Base-by-base conservation (phyloP, 1,139 yeast genomes). In the Debaryomyces sp. region DNA sequence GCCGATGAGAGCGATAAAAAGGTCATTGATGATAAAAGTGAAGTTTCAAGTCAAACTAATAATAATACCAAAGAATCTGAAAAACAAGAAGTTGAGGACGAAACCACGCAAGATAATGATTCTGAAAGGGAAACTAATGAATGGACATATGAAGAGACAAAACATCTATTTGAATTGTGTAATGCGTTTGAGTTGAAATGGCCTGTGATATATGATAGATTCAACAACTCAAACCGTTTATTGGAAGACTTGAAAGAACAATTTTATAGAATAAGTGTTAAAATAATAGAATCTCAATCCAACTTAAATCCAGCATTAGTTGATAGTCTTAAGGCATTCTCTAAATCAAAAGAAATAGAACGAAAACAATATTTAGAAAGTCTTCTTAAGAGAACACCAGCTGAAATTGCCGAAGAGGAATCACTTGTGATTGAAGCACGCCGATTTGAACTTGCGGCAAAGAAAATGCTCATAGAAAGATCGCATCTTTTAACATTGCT, bases 351-450 rank as follows among this genome's bases (percentile, higher is more conserved):
- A 54, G 99, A 95, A 64, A 54, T 79, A 22, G 89, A 86, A 56
- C 80, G 99, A 56, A 94, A 92, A 59, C 81, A 82, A 46, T 94
- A 94, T 62, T 71, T 94, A 46, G 87, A 85, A 57, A 82, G 89
- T 54, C 72, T 94, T 29, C 73, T 94, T 41, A 83, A 84, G 47
- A 75, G 99, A 57, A 85, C 95, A 3, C 97, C 99, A 0, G 96
- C 97, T 0, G 99, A 94, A 63, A 89, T 94, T 37, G 98, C 99
- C 0, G 99, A 94, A 67, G 99, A 94, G 66, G 98, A 95, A 65
- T 90, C 96, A 0, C 73, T 94, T 45, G 90, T 94, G 3, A 85
- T 92, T 41, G 99, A 94, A 64, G 96, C 98, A 1, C 82, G 96
- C 49, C 83, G 96, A 55, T 89, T 94, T 54, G 99, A 94, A 61